Conservation (phyloP, 208 protist genomes). For the Polymyxa betae region DNA sequence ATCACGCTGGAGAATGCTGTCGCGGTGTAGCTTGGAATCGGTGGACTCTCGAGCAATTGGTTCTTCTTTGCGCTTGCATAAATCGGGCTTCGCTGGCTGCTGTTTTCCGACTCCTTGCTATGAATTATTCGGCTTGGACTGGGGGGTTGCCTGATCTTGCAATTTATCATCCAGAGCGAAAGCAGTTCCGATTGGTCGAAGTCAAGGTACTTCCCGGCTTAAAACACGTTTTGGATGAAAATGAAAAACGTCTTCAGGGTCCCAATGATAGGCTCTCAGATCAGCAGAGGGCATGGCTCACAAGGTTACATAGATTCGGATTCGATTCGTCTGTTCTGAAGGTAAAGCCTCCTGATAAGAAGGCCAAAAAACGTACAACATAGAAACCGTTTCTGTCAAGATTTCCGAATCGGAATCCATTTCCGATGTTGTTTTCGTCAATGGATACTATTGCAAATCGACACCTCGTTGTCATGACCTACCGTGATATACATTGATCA, state of each 20-base stretch:
- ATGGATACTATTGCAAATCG: too few relatives aligned
- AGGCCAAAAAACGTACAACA: too few relatives aligned
- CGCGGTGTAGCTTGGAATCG: background rate
- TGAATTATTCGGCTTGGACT: background rate
- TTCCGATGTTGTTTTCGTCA: too few relatives aligned
- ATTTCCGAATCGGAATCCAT: too few relatives aligned
- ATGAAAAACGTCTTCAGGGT: background rate
- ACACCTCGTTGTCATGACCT: too few relatives aligned
- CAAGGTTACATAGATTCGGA: background rate
- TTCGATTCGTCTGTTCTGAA: constrained; percentile 8
- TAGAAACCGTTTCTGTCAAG: too few relatives aligned
- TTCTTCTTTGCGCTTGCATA: background rate
- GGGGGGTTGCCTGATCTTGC: constrained; percentile 13
- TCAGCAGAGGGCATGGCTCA: background rate
- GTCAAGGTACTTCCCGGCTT: background rate
- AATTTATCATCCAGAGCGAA: background rate
- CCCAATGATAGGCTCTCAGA: constrained; percentile 12
- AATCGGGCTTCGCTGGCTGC: background rate
- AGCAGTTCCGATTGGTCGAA: background rate
- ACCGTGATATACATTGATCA: too few relatives aligned
- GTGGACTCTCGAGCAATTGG: background rate
- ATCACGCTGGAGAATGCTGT: background rate
- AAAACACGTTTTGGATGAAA: background rate
- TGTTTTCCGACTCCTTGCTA: background rate
- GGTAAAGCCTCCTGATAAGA: background rate